Percentiles rank a stretch among this genome's conserved stretches.
Evolutionary conservation across 1,284 basidiomycete species (phyloP).

Genomic region (Tausonia pullulans): DNA sequence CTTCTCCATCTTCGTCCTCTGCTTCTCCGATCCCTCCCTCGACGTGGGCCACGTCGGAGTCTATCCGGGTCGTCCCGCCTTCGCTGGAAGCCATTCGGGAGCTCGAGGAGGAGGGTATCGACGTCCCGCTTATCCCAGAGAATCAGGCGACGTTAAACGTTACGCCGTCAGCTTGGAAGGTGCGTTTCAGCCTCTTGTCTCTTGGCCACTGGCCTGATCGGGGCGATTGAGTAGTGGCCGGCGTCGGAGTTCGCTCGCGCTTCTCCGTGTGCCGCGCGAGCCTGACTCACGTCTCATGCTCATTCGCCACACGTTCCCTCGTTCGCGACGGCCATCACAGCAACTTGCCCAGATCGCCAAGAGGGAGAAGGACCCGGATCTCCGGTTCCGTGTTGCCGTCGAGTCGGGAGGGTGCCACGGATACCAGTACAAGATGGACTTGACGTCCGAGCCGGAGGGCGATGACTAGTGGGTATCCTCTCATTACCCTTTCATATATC

Average conservation of each 20-base stretch:
- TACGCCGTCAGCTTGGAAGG: conserved; percentile 61
- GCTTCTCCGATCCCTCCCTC: no score
- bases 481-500: neutral
- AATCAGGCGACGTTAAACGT: conserved; percentile 44
- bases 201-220: neutral
- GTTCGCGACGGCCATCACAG: conserved; percentile 31
- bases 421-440: conserved; percentile 80
- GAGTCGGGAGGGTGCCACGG: conserved; percentile 88
- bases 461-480: conserved; percentile 64
- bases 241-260: neutral
- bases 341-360: conserved; percentile 53
- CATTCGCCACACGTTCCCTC: neutral
- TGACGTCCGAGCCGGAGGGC: conserved; percentile 46
- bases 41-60: no score
- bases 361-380: conserved; percentile 45
- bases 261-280: neutral
- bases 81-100: conserved; percentile 3
- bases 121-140: conserved; percentile 42
- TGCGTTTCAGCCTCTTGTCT: conserved; percentile 27
- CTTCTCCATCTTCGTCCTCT: no score
- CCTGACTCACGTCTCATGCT: neutral
- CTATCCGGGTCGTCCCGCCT: conserved; percentile 7
- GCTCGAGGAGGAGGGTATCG: conserved; percentile 41
- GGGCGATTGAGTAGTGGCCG: neutral
- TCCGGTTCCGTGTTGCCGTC: conserved; percentile 63